Evolutionary conservation across 164 flowering plant species (phyloP).

Genomic region (Magnolia kwangsiensis): DNA sequence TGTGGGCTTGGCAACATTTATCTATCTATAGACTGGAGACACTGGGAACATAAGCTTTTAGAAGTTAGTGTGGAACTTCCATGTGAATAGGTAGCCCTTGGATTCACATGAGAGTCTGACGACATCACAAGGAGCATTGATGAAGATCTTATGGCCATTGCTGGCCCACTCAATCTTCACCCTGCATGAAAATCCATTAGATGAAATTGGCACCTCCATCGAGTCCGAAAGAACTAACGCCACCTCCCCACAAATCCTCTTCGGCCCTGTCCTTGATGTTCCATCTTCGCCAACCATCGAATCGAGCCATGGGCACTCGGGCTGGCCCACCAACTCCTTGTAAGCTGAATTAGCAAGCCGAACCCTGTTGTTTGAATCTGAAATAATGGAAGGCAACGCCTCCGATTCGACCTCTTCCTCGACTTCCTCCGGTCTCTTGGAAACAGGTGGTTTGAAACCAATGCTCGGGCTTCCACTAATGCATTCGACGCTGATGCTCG

Average conservation of each 20-base stretch:
- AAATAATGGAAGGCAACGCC: constrained; percentile 58
- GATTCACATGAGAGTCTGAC: constrained; percentile 48
- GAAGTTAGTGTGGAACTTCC: constrained; percentile 57
- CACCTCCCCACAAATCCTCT: constrained; percentile 77
- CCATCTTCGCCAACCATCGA: constrained; percentile 27
- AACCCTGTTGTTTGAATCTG: constrained; percentile 75
- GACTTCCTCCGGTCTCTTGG: constrained; percentile 55
- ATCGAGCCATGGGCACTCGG: constrained; percentile 85
- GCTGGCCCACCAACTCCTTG: constrained; percentile 92
- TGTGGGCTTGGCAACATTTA: too few species aligned
- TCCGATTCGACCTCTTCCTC: constrained; percentile 75
- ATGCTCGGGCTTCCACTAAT: constrained; percentile 27
- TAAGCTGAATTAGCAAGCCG: constrained; percentile 80
- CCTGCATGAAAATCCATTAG: constrained; percentile 62
- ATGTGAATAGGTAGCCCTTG: constrained; percentile 65
- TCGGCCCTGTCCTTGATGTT: constrained; percentile 27
- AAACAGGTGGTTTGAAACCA: background rate
- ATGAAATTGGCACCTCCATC: constrained; percentile 19
- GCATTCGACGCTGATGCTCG: constrained; percentile 51
- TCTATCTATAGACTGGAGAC: background rate
- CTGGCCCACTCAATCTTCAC: constrained; percentile 78
- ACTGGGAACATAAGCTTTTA: constrained; percentile 9
- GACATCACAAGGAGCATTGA: constrained; percentile 60
- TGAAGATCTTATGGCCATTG: constrained; percentile 36
- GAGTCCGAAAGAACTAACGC: constrained; percentile 36